Evolutionary conservation across 345 rosid species (phyloP).

Genomic region (Gynandropsis gynandra): DNA sequence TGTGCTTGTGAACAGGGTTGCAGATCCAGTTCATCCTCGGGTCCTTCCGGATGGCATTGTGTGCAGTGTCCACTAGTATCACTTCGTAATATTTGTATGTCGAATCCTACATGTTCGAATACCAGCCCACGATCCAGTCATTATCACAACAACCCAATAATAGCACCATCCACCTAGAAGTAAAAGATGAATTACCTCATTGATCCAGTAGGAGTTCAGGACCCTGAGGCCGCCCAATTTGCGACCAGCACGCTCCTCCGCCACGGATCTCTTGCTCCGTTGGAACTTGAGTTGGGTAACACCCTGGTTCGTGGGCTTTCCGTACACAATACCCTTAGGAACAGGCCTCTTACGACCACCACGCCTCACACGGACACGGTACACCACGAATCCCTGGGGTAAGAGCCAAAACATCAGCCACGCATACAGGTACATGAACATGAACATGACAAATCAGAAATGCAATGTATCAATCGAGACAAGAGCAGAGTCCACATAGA

Average conservation of each 20-base stretch:
- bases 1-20: slow-evolving; percentile 80
- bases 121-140: background rate
- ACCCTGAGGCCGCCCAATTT: slow-evolving; percentile 71
- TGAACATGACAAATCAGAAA: background rate
- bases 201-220: slow-evolving; percentile 78
- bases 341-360: slow-evolving; percentile 90
- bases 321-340: slow-evolving; percentile 86
- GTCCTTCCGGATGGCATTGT: slow-evolving; percentile 62
- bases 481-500: slow-evolving; percentile 24
- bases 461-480: slow-evolving; percentile 27
- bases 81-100: slow-evolving; percentile 78
- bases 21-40: slow-evolving; percentile 85
- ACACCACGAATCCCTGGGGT: slow-evolving; percentile 55
- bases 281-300: slow-evolving; percentile 81
- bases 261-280: slow-evolving; percentile 76
- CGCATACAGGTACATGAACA: background rate
- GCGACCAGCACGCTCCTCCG: slow-evolving; percentile 82
- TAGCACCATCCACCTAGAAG: too few species aligned
- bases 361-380: slow-evolving; percentile 83
- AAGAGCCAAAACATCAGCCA: background rate
- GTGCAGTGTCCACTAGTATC: slow-evolving; percentile 63
- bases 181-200: slow-evolving; percentile 40
- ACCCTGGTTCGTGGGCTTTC: slow-evolving; percentile 85
- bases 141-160: background rate
- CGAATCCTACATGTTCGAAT: slow-evolving; percentile 40